A percentile compares a stretch with the other conserved stretches of the same genome.
Evolutionary conservation across 139 green algal species (phyloP).

Genomic region (Yamagishiella unicocca): DNA sequence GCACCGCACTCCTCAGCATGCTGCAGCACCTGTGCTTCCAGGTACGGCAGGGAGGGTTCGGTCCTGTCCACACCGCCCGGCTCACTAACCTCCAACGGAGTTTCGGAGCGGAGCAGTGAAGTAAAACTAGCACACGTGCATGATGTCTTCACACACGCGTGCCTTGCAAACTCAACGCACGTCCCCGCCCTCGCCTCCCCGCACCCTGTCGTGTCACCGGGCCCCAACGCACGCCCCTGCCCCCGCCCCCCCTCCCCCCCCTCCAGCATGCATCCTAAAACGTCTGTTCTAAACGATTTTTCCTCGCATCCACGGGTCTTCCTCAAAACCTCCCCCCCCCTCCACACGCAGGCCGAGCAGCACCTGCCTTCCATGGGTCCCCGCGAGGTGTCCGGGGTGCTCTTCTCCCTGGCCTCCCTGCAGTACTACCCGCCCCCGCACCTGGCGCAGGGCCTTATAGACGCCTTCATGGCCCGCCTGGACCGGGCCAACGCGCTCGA

Average conservation of each 20-base stretch:
- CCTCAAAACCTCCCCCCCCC: too few species aligned
- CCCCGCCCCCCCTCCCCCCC: too few species aligned
- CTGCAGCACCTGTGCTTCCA: slow-evolving; percentile 43
- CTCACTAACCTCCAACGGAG: background rate
- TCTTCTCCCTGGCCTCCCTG: slow-evolving; percentile 18
- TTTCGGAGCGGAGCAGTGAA: background rate
- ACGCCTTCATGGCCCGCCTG: background rate
- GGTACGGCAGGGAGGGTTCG: background rate
- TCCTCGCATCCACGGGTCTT: too few species aligned
- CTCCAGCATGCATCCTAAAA: too few species aligned
- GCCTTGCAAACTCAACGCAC: background rate
- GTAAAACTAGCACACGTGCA: background rate
- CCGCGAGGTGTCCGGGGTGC: slow-evolving; percentile 23
- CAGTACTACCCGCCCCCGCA: slow-evolving; percentile 5
- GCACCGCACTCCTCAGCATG: slow-evolving; percentile 15
- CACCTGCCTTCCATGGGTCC: slow-evolving; percentile 28
- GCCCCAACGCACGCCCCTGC: too few species aligned
- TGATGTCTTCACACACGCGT: background rate
- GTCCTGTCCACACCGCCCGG: background rate
- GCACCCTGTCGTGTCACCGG: too few species aligned
- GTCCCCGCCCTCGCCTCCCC: background rate
- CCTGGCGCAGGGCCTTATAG: background rate
- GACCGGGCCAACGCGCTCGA: background rate
- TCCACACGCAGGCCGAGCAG: slow-evolving; percentile 29
- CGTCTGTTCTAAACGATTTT: too few species aligned